A percentile compares a stretch with the other conserved stretches of the same genome.
These are phyloP conservation scores for Xylaria sp. DNA, from an alignment of 2,329 filamentous ascomycete genomes.

Conservation along the genomic window DNA sequence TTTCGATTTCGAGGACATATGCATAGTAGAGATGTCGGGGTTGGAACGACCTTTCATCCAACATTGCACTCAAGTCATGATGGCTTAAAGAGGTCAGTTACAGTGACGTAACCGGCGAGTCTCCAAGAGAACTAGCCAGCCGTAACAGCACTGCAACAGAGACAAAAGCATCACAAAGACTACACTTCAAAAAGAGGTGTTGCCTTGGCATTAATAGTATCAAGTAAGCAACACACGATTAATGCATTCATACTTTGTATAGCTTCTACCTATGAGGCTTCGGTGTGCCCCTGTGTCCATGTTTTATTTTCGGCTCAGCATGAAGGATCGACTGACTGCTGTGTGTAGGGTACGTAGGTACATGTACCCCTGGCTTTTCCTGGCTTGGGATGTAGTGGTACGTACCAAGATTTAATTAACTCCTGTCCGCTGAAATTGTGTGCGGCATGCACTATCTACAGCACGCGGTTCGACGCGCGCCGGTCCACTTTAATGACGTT, in stretches of 20 bases:
- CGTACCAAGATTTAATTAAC: neutral
- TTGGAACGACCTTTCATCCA: slow-evolving; percentile 15
- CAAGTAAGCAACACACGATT: slow-evolving; percentile 1
- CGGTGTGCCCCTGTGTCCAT: neutral
- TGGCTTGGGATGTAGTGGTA: neutral
- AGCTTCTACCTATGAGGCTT: neutral
- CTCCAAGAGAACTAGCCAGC: slow-evolving; percentile 8
- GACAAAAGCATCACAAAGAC: slow-evolving; percentile 5
- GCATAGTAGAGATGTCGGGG: slow-evolving; percentile 42
- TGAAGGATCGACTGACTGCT: neutral
- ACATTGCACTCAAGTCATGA: slow-evolving; percentile 11
- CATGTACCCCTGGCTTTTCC: neutral
- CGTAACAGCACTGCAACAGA: slow-evolving; percentile 12
- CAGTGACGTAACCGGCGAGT: slow-evolving; percentile 17
- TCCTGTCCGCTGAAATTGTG: slow-evolving; percentile 1
- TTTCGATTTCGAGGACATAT: slow-evolving; percentile 45
- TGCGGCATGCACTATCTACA: neutral
- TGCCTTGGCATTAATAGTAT: neutral
- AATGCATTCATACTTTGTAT: neutral
- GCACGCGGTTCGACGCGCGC: slow-evolving; percentile 30
- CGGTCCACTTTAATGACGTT: slow-evolving; percentile 42
- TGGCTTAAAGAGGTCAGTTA: slow-evolving; percentile 5
- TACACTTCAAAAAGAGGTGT: neutral
- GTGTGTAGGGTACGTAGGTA: neutral
- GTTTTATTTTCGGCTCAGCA: neutral